These are phyloP conservation scores for Tetrahymena borealis DNA, from an alignment of 73 alveolate species.

Conservation along the genomic window DNA sequence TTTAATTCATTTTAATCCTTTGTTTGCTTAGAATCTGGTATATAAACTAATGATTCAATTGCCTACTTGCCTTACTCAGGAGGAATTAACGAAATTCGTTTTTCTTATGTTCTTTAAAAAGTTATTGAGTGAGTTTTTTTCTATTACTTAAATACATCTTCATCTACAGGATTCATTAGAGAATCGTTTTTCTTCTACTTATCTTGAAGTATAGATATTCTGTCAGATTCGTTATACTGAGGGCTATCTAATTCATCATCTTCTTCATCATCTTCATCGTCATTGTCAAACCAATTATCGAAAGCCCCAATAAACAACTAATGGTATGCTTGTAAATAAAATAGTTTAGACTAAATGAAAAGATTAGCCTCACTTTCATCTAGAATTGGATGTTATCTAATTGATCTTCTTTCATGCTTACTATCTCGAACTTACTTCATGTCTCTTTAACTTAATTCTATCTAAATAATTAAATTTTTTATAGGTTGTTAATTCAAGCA, in stretches of 20 bases:
- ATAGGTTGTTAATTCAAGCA: background rate
- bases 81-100: background rate
- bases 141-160: too few relatives aligned
- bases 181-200: background rate
- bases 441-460: background rate
- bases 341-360: background rate
- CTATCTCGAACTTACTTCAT: background rate
- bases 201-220: background rate
- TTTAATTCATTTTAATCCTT: background rate
- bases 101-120: too few relatives aligned
- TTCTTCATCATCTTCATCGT: background rate
- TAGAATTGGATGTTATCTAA: background rate
- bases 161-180: too few relatives aligned
- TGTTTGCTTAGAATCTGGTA: background rate
- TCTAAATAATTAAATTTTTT: too few relatives aligned
- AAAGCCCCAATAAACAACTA: background rate
- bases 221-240: background rate
- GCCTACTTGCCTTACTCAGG: background rate
- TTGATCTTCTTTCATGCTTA: background rate
- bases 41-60: background rate
- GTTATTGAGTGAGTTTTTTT: too few relatives aligned
- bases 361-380: background rate
- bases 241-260: background rate
- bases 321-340: background rate
- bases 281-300: background rate